Evolutionary conservation across 306 rosid species (phyloP), one percentile per base, ranked within the genome.

Genomic region (Casuarina cunninghamiana): DNA sequence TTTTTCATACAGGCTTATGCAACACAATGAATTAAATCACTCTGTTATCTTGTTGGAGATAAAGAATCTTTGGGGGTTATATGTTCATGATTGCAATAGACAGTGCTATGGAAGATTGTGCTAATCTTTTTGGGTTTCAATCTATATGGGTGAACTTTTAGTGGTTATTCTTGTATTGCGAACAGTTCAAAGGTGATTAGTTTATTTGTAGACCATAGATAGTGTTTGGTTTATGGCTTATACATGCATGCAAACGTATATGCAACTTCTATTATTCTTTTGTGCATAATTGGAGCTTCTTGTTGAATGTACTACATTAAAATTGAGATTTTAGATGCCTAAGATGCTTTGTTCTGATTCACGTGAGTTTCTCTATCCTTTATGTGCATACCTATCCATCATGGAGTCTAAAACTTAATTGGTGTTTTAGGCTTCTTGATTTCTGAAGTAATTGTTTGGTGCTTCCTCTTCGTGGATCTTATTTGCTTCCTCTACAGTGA

Each of bases 401-500:
- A 3, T 19, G 17, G 37, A 19, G 37, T 1, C 37, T 17, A 55
- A 19, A 55, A 55, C 4, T 55, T 55, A 55, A 55, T 5, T 58
- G 65, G 15, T 58, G 32, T 58, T 58, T 58, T 58, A 58, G 65
- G 65, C 26, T 19, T 58, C 15, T 26, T 58, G 39, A 58, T 19
- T 58, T 26, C 16, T 58, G 65, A 58, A 10, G 65, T 58, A 58
- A 58, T 58, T 35, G 4, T 58, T 58, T 58, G 39, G 38, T 58
- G 65, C 65, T 58, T 58, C 65, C 65, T 19, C 65, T 58, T 58
- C 15, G 38, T 5, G 65, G 65, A 57, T 57, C 32, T 57, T 57
- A 57, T 57, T 57, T 57, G 5, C 63, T 17, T 32, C 37, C 65
- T 58, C 15, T 3, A 10, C 38, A 58, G 15, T 58, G 35, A 58